phyloP scores from a whole-genome alignment of 225 moss, liverwort and hornwort species.

The Pseudoscleropodium purum region DNA sequence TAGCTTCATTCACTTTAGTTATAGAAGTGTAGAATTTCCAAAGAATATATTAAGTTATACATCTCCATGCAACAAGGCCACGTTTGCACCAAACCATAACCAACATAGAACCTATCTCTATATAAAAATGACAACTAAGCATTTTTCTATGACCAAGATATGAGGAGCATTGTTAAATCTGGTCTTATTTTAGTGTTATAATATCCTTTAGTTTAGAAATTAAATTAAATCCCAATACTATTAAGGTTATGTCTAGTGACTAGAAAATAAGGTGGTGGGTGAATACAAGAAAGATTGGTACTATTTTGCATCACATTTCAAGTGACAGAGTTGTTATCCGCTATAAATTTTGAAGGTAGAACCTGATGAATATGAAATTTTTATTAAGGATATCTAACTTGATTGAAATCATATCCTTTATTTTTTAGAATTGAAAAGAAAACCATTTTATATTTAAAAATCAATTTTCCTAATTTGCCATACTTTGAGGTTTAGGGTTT shows the following conservation, averaged over 20 bases:
- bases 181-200: background rate
- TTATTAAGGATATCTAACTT: too few relatives aligned
- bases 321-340: too few relatives aligned
- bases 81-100: background rate
- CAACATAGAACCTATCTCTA: background rate
- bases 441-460: too few relatives aligned
- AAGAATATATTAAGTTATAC: background rate
- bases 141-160: background rate
- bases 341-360: too few relatives aligned
- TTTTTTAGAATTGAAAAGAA: too few relatives aligned
- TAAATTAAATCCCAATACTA: background rate
- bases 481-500: too few relatives aligned
- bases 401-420: too few relatives aligned
- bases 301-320: too few relatives aligned
- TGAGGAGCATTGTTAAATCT: background rate
- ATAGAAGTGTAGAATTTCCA: background rate
- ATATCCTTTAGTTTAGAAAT: background rate
- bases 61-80: background rate
- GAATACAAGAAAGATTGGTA: too few relatives aligned
- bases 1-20: background rate
- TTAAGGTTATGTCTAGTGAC: rapidly evolving
- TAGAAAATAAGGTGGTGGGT: background rate
- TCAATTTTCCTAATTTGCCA: too few relatives aligned
- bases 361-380: too few relatives aligned
- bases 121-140: background rate